Conservation (phyloP, 768 basidiomycete species). For the Pleurotus platypus region DNA sequence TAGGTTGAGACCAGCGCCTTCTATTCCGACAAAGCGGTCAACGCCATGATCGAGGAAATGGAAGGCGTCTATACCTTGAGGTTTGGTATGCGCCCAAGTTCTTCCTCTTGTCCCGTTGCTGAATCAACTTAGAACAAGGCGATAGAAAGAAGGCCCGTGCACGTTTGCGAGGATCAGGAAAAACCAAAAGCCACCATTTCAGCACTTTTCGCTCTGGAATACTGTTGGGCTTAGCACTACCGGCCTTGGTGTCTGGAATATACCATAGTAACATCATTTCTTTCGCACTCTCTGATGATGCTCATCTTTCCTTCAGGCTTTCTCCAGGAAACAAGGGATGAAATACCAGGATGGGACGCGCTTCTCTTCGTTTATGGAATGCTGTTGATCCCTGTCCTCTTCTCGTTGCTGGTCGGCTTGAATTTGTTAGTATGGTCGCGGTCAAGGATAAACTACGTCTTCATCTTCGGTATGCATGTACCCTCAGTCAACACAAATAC, state of each 20-base stretch:
- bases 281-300: not conserved
- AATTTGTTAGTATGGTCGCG: conserved; percentile 78
- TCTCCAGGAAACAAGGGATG: conserved; percentile 43
- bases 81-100: conserved; percentile 57
- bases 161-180: conserved; percentile 53
- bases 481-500: conserved; percentile 11
- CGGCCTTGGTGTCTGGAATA: conserved; percentile 62
- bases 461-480: conserved; percentile 72
- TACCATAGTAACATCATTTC: conserved; percentile 43
- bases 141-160: conserved; percentile 75
- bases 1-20: conserved; percentile 71
- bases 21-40: conserved; percentile 56
- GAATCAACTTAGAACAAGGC: conserved; percentile 43
- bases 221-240: conserved; percentile 67
- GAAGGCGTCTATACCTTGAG: conserved; percentile 73
- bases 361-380: conserved; percentile 79
- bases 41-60: conserved; percentile 67
- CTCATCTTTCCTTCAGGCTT: conserved; percentile 40
- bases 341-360: conserved; percentile 66
- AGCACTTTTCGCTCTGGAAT: conserved; percentile 75
- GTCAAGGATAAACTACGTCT: conserved; percentile 87
- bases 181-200: conserved; percentile 58
- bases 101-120: not conserved
- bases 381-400: conserved; percentile 69
- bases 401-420: conserved; percentile 74